A percentile compares a stretch with the other conserved stretches of the same genome.
Conservation (phyloP, 2,329 filamentous ascomycete species). For the Passalora sequoiae region DNA sequence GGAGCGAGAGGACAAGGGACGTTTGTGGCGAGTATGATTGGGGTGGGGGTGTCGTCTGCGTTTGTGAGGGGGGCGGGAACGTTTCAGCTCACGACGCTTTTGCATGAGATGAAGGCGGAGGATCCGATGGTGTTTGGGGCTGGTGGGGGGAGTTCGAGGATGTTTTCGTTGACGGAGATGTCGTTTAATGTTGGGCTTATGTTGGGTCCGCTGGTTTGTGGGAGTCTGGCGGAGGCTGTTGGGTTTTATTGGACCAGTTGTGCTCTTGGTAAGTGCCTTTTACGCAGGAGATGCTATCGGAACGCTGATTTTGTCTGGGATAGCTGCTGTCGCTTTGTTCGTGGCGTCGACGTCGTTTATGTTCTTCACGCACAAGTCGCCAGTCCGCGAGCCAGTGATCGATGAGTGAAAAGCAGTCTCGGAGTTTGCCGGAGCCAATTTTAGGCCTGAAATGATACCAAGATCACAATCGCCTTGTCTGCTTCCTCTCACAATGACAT, state of each 20-base stretch:
- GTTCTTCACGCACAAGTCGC: slow-evolving; percentile 17
- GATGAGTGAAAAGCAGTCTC: background rate
- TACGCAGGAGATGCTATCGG: too few species aligned
- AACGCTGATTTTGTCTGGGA: background rate
- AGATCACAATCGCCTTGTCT: slow-evolving; percentile 31
- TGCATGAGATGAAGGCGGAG: slow-evolving; percentile 11
- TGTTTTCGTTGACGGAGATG: slow-evolving; percentile 20
- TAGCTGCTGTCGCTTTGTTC: slow-evolving; percentile 7
- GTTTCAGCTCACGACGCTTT: slow-evolving; percentile 15
- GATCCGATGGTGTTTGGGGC: slow-evolving; percentile 18
- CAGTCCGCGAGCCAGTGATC: slow-evolving; percentile 2
- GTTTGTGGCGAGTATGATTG: slow-evolving; percentile 17
- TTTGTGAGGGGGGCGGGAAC: slow-evolving; percentile 18
- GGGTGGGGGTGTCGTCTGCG: slow-evolving; percentile 10
- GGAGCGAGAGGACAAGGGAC: slow-evolving; percentile 9
- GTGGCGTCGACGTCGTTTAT: slow-evolving; percentile 12
- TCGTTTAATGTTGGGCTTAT: slow-evolving; percentile 16
- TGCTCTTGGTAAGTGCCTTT: slow-evolving; percentile 11
- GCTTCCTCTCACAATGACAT: slow-evolving; percentile 18
- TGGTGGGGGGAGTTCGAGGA: slow-evolving; percentile 13
- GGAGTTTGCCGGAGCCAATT: too few species aligned
- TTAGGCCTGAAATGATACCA: slow-evolving; percentile 3
- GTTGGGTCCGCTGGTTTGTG: slow-evolving; percentile 18
- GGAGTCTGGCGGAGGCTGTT: slow-evolving; percentile 12
- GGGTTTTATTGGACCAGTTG: slow-evolving; percentile 17